These are phyloP conservation scores for Iris macrosiphon DNA, from an alignment of 106 monocot species.

Conservation along the genomic window DNA sequence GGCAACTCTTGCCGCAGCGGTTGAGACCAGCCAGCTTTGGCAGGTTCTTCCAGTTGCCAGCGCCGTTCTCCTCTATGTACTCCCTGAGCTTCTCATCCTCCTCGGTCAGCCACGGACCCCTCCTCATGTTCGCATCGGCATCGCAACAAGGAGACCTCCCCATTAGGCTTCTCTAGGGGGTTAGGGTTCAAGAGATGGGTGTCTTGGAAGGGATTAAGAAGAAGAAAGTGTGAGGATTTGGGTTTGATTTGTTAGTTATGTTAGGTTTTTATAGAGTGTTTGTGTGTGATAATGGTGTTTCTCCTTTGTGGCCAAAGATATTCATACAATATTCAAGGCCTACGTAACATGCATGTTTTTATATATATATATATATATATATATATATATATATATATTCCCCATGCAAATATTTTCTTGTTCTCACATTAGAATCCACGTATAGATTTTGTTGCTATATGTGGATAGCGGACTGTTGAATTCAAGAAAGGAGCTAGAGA, in stretches of 20 bases:
- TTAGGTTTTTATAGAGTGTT: constrained; percentile 6
- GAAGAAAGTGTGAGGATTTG: not conserved
- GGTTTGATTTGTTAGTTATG: constrained; percentile 2
- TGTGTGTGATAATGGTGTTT: not conserved
- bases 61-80: constrained; percentile 17
- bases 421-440: not conserved
- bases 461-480: not conserved
- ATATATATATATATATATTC: too few relatives aligned
- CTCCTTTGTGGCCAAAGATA: not conserved
- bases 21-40: constrained; percentile 38
- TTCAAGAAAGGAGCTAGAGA: not conserved
- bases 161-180: not conserved
- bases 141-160: constrained; percentile 8
- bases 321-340: constrained; percentile 5
- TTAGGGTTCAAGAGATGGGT: too few relatives aligned
- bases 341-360: constrained; percentile 7
- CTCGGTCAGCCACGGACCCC: constrained; percentile 28
- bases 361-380: not conserved
- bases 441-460: not conserved
- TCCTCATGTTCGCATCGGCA: constrained; percentile 13
- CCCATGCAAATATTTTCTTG: not conserved
- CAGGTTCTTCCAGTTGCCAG: constrained; percentile 18
- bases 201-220: not conserved
- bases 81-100: constrained; percentile 29
- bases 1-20: constrained; percentile 10